Conservation (phyloP, 2,329 filamentous ascomycete genomes). For the Anisogramma anomala region DNA sequence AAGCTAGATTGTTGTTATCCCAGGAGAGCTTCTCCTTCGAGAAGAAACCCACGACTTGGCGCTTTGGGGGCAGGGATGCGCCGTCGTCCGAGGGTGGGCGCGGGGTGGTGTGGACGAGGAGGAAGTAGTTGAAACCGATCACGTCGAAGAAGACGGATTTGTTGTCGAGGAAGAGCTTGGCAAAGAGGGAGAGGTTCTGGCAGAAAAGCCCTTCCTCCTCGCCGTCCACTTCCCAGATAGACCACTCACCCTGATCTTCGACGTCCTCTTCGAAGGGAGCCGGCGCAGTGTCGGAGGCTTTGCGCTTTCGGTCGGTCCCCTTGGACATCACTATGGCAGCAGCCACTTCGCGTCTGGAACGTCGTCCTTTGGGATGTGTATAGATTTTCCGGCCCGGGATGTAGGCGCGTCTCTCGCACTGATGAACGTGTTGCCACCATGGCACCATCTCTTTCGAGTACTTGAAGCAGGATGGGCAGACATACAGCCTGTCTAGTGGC, state of each 20-base stretch:
- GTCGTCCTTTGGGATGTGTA: constrained; percentile 39
- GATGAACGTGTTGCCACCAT: constrained; percentile 46
- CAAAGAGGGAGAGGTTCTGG: constrained; percentile 90
- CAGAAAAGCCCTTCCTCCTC: constrained; percentile 79
- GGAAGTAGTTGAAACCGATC: constrained; percentile 85
- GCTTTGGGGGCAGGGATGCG: constrained; percentile 17
- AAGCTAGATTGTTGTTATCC: constrained; percentile 97
- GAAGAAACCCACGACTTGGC: constrained; percentile 84
- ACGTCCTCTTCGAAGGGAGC: constrained; percentile 31
- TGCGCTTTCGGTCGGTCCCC: constrained; percentile 26
- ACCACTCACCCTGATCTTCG: constrained; percentile 59
- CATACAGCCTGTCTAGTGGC: constrained; percentile 62
- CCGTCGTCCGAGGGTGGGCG: constrained; percentile 10
- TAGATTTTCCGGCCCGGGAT: constrained; percentile 67
- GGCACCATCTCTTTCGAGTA: constrained; percentile 58
- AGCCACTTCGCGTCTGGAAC: constrained; percentile 27
- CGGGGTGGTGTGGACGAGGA: constrained; percentile 64
- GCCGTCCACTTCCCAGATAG: constrained; percentile 87
- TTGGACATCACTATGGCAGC: constrained; percentile 16
- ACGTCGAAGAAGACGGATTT: constrained; percentile 99
- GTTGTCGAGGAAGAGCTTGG: constrained; percentile 94
- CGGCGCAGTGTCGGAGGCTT: constrained; percentile 21
- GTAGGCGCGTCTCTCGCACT: constrained; percentile 40
- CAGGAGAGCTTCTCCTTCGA: constrained; percentile 98
- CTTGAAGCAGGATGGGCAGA: constrained; percentile 90